These are phyloP conservation scores for Pseudocercospora eumusae DNA, from an alignment of 2,329 filamentous ascomycete species.

Conservation along the genomic window DNA sequence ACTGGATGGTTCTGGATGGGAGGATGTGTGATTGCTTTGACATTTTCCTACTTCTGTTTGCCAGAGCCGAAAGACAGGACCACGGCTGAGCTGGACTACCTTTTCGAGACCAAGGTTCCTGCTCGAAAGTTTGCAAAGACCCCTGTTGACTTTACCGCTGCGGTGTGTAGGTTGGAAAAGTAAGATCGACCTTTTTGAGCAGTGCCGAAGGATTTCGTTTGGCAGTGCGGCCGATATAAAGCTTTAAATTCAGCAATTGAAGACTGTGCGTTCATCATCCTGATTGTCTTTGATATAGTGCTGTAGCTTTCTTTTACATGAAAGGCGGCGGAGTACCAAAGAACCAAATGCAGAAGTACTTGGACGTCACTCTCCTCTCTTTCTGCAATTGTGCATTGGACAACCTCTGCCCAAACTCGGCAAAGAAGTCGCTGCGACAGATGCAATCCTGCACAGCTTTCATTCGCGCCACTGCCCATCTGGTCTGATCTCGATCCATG, in stretches of 20 bases:
- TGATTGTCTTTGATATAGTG: too few relatives aligned
- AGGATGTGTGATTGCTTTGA: background rate
- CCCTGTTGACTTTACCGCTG: slow-evolving; percentile 40
- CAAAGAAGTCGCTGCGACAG: slow-evolving; percentile 5
- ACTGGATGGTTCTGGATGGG: slow-evolving; percentile 11
- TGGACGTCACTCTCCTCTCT: slow-evolving; percentile 5
- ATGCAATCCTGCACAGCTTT: background rate
- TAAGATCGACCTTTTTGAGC: background rate
- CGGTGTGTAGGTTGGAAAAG: background rate
- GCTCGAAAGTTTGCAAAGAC: slow-evolving; percentile 43
- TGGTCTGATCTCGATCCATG: background rate
- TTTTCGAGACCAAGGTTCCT: slow-evolving; percentile 47
- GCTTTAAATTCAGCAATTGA: too few relatives aligned
- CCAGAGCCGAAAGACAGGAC: slow-evolving; percentile 49
- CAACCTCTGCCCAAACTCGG: background rate
- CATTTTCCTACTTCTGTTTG: background rate
- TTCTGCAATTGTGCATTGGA: background rate
- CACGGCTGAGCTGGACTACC: slow-evolving; percentile 49
- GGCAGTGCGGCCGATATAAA: too few relatives aligned
- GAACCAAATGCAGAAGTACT: slow-evolving; percentile 8
- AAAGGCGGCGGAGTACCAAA: slow-evolving; percentile 4
- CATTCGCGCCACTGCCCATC: slow-evolving; percentile 7
- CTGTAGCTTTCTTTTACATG: background rate
- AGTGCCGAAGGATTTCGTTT: too few relatives aligned
- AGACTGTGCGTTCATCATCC: too few relatives aligned